A percentile compares a stretch with the other conserved stretches of the same genome.
These are phyloP conservation scores for Beauveria medogensis DNA, from an alignment of 2,329 filamentous ascomycete genomes.

Conservation along the genomic window DNA sequence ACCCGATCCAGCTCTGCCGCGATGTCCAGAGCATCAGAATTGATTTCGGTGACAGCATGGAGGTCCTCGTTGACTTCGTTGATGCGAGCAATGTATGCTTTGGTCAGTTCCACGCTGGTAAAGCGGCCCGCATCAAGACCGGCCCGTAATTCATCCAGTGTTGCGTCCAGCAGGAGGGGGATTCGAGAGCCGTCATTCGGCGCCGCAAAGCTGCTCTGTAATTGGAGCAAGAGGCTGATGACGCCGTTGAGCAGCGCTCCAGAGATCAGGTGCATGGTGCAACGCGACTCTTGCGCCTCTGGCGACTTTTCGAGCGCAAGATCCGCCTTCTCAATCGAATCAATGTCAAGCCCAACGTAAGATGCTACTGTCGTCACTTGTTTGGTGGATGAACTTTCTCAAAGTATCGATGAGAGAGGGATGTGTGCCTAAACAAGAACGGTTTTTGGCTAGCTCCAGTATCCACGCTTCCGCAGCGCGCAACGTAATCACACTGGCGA, in stretches of 20 bases:
- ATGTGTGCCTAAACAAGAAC: not conserved
- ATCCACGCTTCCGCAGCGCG: too few species aligned
- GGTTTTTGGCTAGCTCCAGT: too few species aligned
- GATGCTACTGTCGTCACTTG: not conserved
- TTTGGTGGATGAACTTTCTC: not conserved
- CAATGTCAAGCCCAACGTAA: not conserved
- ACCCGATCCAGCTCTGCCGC: conserved; percentile 26
- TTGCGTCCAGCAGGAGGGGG: conserved; percentile 16
- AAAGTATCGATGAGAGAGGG: not conserved
- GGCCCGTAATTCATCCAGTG: conserved; percentile 15
- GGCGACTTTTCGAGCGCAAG: not conserved
- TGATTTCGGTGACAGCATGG: conserved; percentile 27
- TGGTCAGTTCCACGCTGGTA: conserved; percentile 29
- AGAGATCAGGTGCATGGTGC: not conserved
- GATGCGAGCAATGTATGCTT: conserved; percentile 22
- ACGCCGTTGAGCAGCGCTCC: not conserved
- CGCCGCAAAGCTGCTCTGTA: not conserved
- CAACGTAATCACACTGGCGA: too few species aligned
- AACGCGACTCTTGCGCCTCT: not conserved
- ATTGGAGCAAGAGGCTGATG: not conserved
- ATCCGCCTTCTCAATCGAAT: too few species aligned
- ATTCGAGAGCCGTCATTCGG: not conserved
- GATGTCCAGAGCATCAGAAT: conserved; percentile 30
- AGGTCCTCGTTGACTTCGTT: conserved; percentile 19
- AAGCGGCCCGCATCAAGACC: conserved; percentile 19